Conservation (phyloP, 345 rosid species). For the Moricandia moricandioides region DNA sequence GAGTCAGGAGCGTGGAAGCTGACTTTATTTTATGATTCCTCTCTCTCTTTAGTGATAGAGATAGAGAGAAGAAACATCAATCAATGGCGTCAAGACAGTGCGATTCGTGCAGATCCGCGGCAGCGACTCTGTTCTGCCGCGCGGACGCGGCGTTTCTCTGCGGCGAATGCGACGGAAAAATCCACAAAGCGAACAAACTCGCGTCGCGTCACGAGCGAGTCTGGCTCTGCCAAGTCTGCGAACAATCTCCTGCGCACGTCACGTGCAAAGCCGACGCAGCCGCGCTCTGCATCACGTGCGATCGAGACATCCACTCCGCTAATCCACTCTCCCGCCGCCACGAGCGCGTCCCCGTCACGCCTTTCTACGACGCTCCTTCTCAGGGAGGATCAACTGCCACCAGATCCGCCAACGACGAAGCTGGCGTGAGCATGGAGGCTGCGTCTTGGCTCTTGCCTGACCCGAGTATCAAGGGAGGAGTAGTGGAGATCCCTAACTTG, state of each 20-base stretch:
- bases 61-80: constrained; percentile 22
- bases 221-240: constrained; percentile 83
- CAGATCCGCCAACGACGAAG: constrained; percentile 40
- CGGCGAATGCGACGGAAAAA: constrained; percentile 63
- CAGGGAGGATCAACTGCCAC: constrained; percentile 5
- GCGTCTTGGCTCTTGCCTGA: constrained; percentile 77
- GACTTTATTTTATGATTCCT: constrained; percentile 7
- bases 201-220: constrained; percentile 93
- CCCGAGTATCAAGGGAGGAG: constrained; percentile 33
- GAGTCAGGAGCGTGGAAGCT: constrained; percentile 25
- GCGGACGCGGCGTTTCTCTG: constrained; percentile 94
- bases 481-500: constrained; percentile 48
- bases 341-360: constrained; percentile 71
- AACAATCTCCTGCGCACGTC: constrained; percentile 89
- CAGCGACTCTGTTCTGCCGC: constrained; percentile 73
- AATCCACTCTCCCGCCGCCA: constrained; percentile 83
- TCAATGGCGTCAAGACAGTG: constrained; percentile 67
- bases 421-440: constrained; percentile 62
- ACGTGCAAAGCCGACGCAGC: constrained; percentile 98
- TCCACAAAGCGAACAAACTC: constrained; percentile 91
- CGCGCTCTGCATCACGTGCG: constrained; percentile 79
- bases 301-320: constrained; percentile 91
- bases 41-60: not conserved
- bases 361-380: constrained; percentile 50
- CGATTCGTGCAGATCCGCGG: constrained; percentile 78